phyloP scores from a whole-genome alignment of 2,329 filamentous ascomycete species.

The Cyanodermella asteris region DNA sequence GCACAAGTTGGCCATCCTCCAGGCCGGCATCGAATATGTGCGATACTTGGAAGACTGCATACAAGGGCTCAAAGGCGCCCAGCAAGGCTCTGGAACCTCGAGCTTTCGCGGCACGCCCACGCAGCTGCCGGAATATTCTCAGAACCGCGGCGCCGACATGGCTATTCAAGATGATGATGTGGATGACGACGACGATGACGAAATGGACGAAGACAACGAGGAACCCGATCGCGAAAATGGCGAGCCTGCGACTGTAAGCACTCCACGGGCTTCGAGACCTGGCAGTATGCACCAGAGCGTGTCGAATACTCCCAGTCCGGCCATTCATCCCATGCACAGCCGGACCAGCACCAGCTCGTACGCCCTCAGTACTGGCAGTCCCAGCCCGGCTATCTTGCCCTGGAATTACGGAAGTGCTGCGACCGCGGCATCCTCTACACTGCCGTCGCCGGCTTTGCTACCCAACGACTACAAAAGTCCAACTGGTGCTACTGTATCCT shows the following conservation, averaged over 20 bases:
- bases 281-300: conserved; percentile 1
- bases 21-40: conserved; percentile 94
- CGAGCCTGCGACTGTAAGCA: conserved; percentile 1
- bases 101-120: conserved; percentile 8
- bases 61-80: conserved; percentile 45
- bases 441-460: conserved; percentile 36
- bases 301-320: conserved; percentile 3
- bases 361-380: conserved; percentile 28
- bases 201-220: conserved; percentile 35
- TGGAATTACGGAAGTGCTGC: too few species aligned
- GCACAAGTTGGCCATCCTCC: conserved; percentile 90
- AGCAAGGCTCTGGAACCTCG: conserved; percentile 10
- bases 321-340: conserved; percentile 2
- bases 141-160: too few species aligned
- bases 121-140: conserved; percentile 2
- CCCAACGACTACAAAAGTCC: conserved; percentile 15
- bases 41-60: conserved; percentile 85
- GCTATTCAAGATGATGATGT: conserved; percentile 12
- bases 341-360: conserved; percentile 31
- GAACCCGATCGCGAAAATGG: conserved; percentile 8
- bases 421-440: conserved; percentile 22
- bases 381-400: too few species aligned
- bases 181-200: conserved; percentile 22
- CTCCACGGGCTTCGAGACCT: conserved; percentile 9
- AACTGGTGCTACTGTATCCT: conserved; percentile 13